These are phyloP conservation scores for Eimeria sp. DNA, from an alignment of 169 alveolate species.

Conservation along the genomic window DNA sequence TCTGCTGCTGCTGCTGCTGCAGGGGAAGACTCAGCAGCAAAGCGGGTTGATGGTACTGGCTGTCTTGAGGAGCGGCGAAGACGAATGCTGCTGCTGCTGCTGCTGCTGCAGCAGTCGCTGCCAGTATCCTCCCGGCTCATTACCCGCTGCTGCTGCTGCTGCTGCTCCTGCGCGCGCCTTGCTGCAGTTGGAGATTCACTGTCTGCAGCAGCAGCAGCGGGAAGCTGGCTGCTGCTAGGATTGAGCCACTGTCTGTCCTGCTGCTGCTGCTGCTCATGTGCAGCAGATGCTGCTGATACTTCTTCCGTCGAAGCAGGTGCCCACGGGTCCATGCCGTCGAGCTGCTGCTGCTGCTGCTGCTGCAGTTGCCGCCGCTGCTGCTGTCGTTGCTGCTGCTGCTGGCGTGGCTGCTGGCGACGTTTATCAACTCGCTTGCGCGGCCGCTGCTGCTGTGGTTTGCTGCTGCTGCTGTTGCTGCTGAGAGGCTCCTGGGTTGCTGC, in stretches of 20 bases:
- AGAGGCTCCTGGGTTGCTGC: not conserved
- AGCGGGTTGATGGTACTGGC: not conserved
- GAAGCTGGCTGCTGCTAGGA: not conserved
- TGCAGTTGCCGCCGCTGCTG: not conserved
- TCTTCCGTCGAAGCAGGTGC: not conserved
- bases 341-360: slow-evolving; percentile 24
- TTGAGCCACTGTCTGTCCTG: not conserved
- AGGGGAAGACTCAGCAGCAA: not conserved
- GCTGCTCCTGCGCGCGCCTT: not conserved
- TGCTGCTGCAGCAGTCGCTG: slow-evolving; percentile 19
- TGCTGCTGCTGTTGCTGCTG: slow-evolving; percentile 32
- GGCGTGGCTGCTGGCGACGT: slow-evolving; percentile 8
- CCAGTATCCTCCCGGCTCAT: slow-evolving; percentile 20
- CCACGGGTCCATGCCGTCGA: not conserved
- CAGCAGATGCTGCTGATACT: not conserved
- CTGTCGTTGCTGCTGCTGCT: slow-evolving; percentile 26
- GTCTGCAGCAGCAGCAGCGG: not conserved
- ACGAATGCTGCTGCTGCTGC: not conserved
- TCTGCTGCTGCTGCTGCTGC: slow-evolving; percentile 30
- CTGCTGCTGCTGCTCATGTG: slow-evolving; percentile 1
- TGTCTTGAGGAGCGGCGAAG: not conserved
- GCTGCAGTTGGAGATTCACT: not conserved
- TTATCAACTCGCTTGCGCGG: not conserved
- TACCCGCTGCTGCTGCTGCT: slow-evolving; percentile 2
- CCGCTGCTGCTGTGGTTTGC: slow-evolving; percentile 19